These are phyloP conservation scores for Termitomyces sp. DNA, from an alignment of 768 basidiomycete species.

Conservation along the genomic window DNA sequence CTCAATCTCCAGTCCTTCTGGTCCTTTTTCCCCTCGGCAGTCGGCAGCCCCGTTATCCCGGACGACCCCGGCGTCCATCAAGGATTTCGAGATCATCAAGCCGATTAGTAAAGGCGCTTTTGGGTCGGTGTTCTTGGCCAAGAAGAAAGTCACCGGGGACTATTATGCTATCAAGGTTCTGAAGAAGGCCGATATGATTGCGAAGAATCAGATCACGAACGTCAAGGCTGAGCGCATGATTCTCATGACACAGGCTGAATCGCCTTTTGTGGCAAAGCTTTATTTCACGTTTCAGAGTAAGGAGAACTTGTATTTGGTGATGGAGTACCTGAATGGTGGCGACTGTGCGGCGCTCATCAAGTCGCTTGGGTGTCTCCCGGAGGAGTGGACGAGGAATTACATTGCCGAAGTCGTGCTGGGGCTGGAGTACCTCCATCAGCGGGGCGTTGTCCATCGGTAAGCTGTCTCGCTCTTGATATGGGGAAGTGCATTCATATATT, in stretches of 20 bases:
- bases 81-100: constrained; percentile 99
- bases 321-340: constrained; percentile 99
- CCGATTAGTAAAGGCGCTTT: constrained; percentile 99
- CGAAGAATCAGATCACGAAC: constrained; percentile 99
- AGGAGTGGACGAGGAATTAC: constrained; percentile 96
- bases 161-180: constrained; percentile 99
- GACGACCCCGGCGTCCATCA: constrained; percentile 86
- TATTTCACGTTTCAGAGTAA: constrained; percentile 99
- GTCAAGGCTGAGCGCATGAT: constrained; percentile 99
- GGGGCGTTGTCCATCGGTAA: constrained; percentile 95
- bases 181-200: constrained; percentile 99
- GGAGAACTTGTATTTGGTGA: constrained; percentile 96
- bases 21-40: constrained; percentile 84
- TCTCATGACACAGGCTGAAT: constrained; percentile 98
- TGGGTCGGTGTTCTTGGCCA: constrained; percentile 96
- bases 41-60: constrained; percentile 73
- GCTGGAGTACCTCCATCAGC: constrained; percentile 92
- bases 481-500: constrained; percentile 1
- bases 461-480: constrained; percentile 18
- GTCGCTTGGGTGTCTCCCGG: constrained; percentile 85
- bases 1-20: constrained; percentile 53
- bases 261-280: constrained; percentile 95
- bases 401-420: constrained; percentile 95
- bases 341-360: constrained; percentile 98
- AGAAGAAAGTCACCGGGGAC: constrained; percentile 97